Base-by-base conservation (phyloP, 2,329 filamentous ascomycete genomes). In the Paraphaeosphaeria sporulosa region DNA sequence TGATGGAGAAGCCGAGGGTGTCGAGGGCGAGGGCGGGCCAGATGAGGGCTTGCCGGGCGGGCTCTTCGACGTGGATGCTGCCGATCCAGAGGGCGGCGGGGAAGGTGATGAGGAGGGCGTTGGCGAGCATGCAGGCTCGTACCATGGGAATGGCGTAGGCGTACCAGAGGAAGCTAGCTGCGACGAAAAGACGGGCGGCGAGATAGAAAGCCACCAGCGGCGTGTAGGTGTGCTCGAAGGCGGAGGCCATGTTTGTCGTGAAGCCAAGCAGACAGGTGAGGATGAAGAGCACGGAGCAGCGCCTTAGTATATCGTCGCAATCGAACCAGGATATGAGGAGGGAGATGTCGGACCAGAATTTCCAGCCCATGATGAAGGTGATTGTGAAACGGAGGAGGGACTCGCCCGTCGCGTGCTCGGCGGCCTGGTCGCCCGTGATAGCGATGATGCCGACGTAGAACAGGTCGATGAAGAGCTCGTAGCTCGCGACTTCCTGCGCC, bases 361-460 rank as follows among this genome's bases (percentile, higher is more conserved):
- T 89, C 82, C 84, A 88, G 32, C 83, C 84, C 77, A 89, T 83
- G 62, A 85, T 84, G 68, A 90, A 89, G 0, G 85, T 87, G 44
- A 89, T 84, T 55, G 81, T 76, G 67, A 89, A 90, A 30, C 83
- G 81, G 21, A 89, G 79, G n/a, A 90, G 75, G 48, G 86, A 82
- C 34, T 81, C 68, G 0, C 84, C 86, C 10, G 81, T 84, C 0
- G 87, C 80, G 55, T 85, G 76, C 66, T 88, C 86, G 13, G 85
- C 82, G 13, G 86, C 84, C 55, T 82, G 83, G 69, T 90, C 88
- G 25, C 87, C 87, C 48, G 88, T 87, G 67, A 87, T 83, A 30
- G 87, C 86, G 51, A 90, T 84, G 61, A 90, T 89, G 9, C 86
- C 86, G 25, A 88, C 86, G 61, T 88, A 89, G 40, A 89, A 80